Percentiles rank a stretch among this genome's conserved stretches.
Evolutionary conservation across 2,329 filamentous ascomycete species (phyloP).

Genomic region (Xylaria arbuscula): DNA sequence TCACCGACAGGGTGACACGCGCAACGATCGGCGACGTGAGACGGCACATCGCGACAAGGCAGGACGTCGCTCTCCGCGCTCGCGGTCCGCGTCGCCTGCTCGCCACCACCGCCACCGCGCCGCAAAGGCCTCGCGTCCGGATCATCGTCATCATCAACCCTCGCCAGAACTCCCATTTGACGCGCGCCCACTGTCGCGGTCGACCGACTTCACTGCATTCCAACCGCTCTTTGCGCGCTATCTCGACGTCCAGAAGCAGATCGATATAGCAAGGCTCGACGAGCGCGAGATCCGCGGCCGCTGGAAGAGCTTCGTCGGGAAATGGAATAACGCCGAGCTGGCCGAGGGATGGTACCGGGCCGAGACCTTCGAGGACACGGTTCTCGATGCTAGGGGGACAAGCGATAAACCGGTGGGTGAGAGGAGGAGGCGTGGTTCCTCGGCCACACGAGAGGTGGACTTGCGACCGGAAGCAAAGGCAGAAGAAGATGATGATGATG

Average conservation of each 20-base stretch:
- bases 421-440: slow-evolving; percentile 3
- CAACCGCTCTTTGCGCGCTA: slow-evolving; percentile 83
- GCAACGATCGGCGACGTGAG: slow-evolving; percentile 1
- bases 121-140: slow-evolving; percentile 2
- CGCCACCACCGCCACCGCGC: slow-evolving; percentile 33
- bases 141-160: slow-evolving; percentile 11
- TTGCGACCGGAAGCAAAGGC: slow-evolving; percentile 40
- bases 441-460: neutral
- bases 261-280: slow-evolving; percentile 74
- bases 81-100: slow-evolving; percentile 21
- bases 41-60: neutral
- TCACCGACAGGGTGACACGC: slow-evolving; percentile 2
- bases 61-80: neutral
- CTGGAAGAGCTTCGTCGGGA: slow-evolving; percentile 92
- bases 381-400: slow-evolving; percentile 10
- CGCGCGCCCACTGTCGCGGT: slow-evolving; percentile 73
- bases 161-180: slow-evolving; percentile 68
- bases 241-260: slow-evolving; percentile 86
- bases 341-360: slow-evolving; percentile 95
- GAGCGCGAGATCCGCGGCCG: slow-evolving; percentile 82
- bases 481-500: slow-evolving; percentile 59
- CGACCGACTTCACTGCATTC: slow-evolving; percentile 71
- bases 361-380: slow-evolving; percentile 65
- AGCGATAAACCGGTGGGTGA: neutral
- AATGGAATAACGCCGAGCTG: slow-evolving; percentile 92